Conservation (phyloP, 2,329 filamentous ascomycete species). For the Fusarium sp. region DNA sequence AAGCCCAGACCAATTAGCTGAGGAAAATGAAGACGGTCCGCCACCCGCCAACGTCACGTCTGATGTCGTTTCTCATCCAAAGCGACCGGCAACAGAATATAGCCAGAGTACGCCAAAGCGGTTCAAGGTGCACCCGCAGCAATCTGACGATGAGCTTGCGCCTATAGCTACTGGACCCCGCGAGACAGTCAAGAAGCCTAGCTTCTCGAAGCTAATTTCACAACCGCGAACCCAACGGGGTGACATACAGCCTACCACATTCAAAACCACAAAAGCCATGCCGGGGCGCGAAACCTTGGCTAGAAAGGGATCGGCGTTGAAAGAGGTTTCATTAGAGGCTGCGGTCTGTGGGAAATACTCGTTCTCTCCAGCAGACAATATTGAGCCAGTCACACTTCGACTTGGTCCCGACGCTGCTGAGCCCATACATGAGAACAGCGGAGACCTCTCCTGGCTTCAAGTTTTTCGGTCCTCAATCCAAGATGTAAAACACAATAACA, state of each 20-base stretch:
- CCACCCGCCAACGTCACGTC: constrained; percentile 37
- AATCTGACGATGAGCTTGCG: constrained; percentile 46
- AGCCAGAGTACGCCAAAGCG: constrained; percentile 14
- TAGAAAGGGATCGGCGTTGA: neutral
- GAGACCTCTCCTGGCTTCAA: constrained; percentile 34
- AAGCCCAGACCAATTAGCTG: constrained; percentile 41
- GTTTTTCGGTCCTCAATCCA: constrained; percentile 26
- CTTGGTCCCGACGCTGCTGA: constrained; percentile 7
- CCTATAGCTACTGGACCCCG: neutral
- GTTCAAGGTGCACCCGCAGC: constrained; percentile 3
- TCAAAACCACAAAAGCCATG: neutral
- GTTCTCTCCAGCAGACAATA: neutral
- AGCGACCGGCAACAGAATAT: constrained; percentile 11
- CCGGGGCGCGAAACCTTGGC: neutral
- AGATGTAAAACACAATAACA: constrained; percentile 19
- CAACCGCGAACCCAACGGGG: constrained; percentile 28
- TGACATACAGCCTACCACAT: constrained; percentile 43
- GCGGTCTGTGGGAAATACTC: constrained; percentile 39
- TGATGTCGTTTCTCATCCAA: constrained; percentile 24
- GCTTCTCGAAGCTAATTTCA: constrained; percentile 20
- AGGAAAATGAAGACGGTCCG: constrained; percentile 8
- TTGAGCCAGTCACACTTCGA: neutral
- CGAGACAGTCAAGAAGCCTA: constrained; percentile 12
- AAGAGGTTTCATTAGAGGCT: constrained; percentile 21
- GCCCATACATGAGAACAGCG: neutral